These are phyloP conservation scores for Penstemon newberryi DNA, from an alignment of 257 asterid genomes.

Conservation along the genomic window DNA sequence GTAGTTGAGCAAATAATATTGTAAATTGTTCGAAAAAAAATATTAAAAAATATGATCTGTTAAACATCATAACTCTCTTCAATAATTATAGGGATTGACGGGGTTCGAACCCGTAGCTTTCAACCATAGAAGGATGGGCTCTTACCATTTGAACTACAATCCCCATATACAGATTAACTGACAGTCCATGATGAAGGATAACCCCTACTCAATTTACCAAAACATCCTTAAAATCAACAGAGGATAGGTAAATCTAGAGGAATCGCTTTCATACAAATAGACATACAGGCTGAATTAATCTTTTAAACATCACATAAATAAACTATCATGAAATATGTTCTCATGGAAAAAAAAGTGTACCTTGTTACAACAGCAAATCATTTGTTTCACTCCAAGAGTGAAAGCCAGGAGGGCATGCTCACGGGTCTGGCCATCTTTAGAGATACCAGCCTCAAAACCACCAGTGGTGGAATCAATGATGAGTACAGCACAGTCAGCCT, in stretches of 20 bases:
- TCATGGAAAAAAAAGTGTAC: constrained; percentile 15
- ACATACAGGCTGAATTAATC: not conserved
- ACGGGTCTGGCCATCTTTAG: constrained; percentile 88
- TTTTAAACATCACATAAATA: not conserved
- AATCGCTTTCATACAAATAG: constrained; percentile 20
- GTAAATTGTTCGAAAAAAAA: no score
- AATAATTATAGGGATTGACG: constrained; percentile 22
- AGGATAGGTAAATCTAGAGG: constrained; percentile 27
- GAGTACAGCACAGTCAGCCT: constrained; percentile 84
- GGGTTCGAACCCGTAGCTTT: constrained; percentile 37
- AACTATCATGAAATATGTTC: not conserved
- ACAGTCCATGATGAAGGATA: constrained; percentile 18
- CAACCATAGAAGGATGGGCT: constrained; percentile 34
- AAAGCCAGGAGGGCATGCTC: constrained; percentile 83
- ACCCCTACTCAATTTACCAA: constrained; percentile 26
- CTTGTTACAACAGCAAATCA: constrained; percentile 83
- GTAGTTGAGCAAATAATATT: no score
- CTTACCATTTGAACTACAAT: constrained; percentile 38
- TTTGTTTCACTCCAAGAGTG: constrained; percentile 79
- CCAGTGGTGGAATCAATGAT: constrained; percentile 86
- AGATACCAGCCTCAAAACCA: constrained; percentile 85
- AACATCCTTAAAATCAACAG: constrained; percentile 6
- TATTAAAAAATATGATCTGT: not conserved
- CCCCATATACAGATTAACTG: constrained; percentile 14
- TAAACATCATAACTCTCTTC: not conserved